phyloP scores from a whole-genome alignment of 148 eudicot species.

The Dysphania ambrosioides region DNA sequence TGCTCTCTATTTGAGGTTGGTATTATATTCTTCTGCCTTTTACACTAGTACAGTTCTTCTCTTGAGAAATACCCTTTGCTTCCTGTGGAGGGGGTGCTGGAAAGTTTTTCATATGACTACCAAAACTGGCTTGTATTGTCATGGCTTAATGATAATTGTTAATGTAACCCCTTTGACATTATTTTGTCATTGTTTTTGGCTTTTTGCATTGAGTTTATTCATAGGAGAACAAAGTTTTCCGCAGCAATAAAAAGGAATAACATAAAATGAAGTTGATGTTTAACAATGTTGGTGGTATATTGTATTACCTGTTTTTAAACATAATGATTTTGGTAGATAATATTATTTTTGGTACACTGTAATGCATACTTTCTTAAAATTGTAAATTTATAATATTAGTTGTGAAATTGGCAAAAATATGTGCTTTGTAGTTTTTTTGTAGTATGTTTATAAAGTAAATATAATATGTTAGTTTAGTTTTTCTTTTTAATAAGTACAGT shows the following conservation, averaged over 20 bases:
- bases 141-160: not conserved
- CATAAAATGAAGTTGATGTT: too few relatives aligned
- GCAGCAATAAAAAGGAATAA: too few relatives aligned
- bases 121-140: not conserved
- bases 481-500: too few relatives aligned
- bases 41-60: too few relatives aligned
- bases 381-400: too few relatives aligned
- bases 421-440: too few relatives aligned
- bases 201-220: not conserved
- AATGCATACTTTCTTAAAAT: too few relatives aligned
- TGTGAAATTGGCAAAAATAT: too few relatives aligned
- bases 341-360: not conserved
- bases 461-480: too few relatives aligned
- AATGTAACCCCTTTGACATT: not conserved
- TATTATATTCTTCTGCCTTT: too few relatives aligned
- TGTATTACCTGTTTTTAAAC: not conserved
- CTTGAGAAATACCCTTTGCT: too few relatives aligned
- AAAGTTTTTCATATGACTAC: not conserved
- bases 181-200: not conserved
- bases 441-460: too few relatives aligned
- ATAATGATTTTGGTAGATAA: not conserved
- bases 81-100: not conserved
- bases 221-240: not conserved
- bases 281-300: not conserved
- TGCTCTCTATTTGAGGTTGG: slow-evolving; percentile 87